Evolutionary conservation across 768 basidiomycete genomes (phyloP).

Genomic region (Pleurotus citrinopileatus): DNA sequence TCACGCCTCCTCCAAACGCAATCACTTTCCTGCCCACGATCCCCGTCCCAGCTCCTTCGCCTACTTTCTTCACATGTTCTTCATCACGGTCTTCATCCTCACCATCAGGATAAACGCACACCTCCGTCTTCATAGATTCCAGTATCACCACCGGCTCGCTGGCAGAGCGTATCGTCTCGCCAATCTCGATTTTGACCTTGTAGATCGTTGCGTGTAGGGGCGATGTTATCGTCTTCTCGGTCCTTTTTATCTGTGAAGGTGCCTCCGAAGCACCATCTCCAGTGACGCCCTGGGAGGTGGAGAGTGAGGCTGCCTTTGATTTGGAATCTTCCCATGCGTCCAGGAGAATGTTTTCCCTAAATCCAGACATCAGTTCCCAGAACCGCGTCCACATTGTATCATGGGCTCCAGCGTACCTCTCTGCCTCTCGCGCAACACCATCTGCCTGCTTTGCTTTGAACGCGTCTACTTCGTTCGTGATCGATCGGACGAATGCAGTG

Average conservation of each 20-base stretch:
- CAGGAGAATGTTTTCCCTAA: too few relatives aligned
- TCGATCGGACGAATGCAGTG: constrained; percentile 34
- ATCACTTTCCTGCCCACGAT: constrained; percentile 42
- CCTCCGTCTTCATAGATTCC: constrained; percentile 69
- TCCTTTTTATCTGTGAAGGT: constrained; percentile 7
- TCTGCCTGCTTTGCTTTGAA: constrained; percentile 39
- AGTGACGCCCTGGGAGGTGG: too few relatives aligned
- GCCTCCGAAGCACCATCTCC: too few relatives aligned
- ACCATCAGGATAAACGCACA: constrained; percentile 44
- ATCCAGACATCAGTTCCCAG: too few relatives aligned
- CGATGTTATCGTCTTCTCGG: constrained; percentile 20
- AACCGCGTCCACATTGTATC: too few relatives aligned
- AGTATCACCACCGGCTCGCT: constrained; percentile 47
- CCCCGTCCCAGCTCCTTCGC: background rate
- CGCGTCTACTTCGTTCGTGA: constrained; percentile 36
- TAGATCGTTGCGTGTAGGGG: constrained; percentile 45
- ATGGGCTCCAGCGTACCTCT: too few relatives aligned
- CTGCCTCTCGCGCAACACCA: constrained; percentile 36
- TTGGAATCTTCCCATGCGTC: too few relatives aligned
- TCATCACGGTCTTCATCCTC: too few relatives aligned
- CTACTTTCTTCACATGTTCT: too few relatives aligned
- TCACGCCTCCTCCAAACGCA: constrained; percentile 36
- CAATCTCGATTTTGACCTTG: constrained; percentile 45
- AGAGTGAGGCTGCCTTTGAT: too few relatives aligned
- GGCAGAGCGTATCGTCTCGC: constrained; percentile 37